Evolutionary conservation across 2,329 filamentous ascomycete genomes (phyloP).

Genomic region (Alternaria brassicae): DNA sequence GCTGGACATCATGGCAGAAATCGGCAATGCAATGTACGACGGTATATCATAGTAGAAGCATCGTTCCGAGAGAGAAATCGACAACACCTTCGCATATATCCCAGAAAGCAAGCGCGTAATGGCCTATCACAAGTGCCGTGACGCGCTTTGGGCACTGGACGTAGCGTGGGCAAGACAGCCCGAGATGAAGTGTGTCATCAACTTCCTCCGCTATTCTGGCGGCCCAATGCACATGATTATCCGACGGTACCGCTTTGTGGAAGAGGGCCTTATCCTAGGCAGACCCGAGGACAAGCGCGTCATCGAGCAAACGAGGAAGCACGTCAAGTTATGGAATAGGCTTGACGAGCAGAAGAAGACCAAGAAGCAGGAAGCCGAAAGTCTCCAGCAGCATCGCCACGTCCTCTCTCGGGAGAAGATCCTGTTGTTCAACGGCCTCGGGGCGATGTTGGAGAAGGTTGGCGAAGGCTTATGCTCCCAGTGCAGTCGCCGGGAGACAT

Average conservation of each 20-base stretch:
- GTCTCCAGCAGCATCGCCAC: not conserved
- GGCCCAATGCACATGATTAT: constrained; percentile 13
- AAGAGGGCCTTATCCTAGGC: constrained; percentile 3
- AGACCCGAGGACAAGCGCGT: not conserved
- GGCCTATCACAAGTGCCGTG: constrained; percentile 16
- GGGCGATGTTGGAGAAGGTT: not conserved
- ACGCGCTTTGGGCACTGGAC: constrained; percentile 9
- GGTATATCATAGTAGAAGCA: constrained; percentile 47
- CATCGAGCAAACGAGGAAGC: not conserved
- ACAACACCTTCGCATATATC: constrained; percentile 45
- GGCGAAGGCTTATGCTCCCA: not conserved
- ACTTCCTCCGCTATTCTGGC: constrained; percentile 11
- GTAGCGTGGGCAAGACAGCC: constrained; percentile 1
- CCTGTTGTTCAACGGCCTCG: not conserved
- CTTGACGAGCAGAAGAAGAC: not conserved
- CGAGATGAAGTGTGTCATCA: constrained; percentile 8
- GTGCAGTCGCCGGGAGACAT: not conserved
- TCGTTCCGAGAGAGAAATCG: constrained; percentile 45
- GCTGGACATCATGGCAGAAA: constrained; percentile 26
- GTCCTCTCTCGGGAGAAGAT: not conserved
- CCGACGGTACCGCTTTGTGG: constrained; percentile 14
- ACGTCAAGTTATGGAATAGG: constrained; percentile 6
- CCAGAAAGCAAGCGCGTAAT: constrained; percentile 26
- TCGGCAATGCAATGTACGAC: constrained; percentile 43
- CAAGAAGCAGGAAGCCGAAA: not conserved